Percentiles rank a stretch among this genome's conserved stretches.
Conservation (phyloP, 805 yeast genomes). For the Starmerella khaoyaiensis region DNA sequence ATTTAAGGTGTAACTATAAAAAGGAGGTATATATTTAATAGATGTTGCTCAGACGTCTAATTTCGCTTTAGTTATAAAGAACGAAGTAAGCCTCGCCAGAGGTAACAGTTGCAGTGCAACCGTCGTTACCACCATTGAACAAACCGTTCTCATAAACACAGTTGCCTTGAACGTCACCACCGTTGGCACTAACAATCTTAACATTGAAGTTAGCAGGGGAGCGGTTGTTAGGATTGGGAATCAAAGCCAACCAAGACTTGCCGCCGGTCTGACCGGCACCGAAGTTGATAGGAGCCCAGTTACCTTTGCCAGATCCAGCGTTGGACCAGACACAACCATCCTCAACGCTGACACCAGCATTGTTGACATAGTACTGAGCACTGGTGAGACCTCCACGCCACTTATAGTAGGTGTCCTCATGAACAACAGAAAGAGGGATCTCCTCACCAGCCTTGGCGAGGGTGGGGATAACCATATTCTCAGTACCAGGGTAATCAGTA, state of each 20-base stretch:
- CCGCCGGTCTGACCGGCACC: slow-evolving; percentile 80
- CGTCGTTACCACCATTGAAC: slow-evolving; percentile 65
- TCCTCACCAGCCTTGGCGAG: slow-evolving; percentile 54
- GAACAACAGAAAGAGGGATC: slow-evolving; percentile 64
- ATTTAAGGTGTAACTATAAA: slow-evolving; percentile 8
- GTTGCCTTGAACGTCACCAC: slow-evolving; percentile 50
- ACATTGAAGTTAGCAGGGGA: slow-evolving; percentile 58
- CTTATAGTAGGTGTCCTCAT: slow-evolving; percentile 59
- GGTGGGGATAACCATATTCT: slow-evolving; percentile 95
- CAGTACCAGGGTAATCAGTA: slow-evolving; percentile 99
- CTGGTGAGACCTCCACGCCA: slow-evolving; percentile 80
- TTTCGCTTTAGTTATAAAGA: slow-evolving; percentile 39
- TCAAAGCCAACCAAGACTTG: slow-evolving; percentile 70
- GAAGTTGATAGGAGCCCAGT: slow-evolving; percentile 94
- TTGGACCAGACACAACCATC: slow-evolving; percentile 95
- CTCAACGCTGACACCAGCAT: slow-evolving; percentile 80
- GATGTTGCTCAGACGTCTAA: background rate
- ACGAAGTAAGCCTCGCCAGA: slow-evolving; percentile 76
- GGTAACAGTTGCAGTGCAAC: slow-evolving; percentile 88
- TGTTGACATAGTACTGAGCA: slow-evolving; percentile 92
- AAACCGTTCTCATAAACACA: slow-evolving; percentile 72
- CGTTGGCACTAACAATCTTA: slow-evolving; percentile 62
- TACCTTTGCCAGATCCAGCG: slow-evolving; percentile 68
- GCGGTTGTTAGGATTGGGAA: slow-evolving; percentile 87
- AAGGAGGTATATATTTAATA: background rate